These are phyloP conservation scores for Penicillium sp. DNA, from an alignment of 2,329 filamentous ascomycete species.

Conservation along the genomic window DNA sequence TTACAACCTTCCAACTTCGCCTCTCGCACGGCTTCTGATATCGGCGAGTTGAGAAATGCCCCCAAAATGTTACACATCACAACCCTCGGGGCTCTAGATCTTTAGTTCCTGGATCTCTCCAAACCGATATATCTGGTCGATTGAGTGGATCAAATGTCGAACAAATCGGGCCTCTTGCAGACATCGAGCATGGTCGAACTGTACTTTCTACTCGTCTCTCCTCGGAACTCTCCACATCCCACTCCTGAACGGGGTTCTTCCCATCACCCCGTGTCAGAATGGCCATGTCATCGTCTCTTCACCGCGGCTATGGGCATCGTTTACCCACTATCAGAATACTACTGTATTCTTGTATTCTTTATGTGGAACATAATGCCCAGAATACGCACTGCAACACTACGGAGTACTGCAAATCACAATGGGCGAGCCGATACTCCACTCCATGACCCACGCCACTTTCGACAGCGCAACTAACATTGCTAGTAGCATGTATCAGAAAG, in stretches of 20 bases:
- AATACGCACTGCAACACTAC: neutral
- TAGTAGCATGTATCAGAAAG: constrained; percentile 1
- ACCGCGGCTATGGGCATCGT: neutral
- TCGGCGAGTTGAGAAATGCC: neutral
- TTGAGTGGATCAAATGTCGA: constrained; percentile 9
- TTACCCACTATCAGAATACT: neutral
- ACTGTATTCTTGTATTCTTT: neutral
- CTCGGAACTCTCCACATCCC: constrained; percentile 16
- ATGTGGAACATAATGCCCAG: neutral
- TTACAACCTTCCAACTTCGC: neutral
- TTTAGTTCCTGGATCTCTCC: constrained; percentile 19
- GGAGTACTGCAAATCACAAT: neutral
- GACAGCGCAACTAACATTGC: neutral
- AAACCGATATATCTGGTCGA: constrained; percentile 22
- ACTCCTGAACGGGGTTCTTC: constrained; percentile 5
- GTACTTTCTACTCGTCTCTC: neutral
- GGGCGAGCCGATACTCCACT: neutral
- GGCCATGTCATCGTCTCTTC: constrained; percentile 10
- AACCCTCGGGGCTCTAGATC: constrained; percentile 12
- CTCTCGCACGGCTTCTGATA: constrained; percentile 16
- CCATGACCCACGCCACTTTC: neutral
- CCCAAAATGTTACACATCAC: constrained; percentile 28
- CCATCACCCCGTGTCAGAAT: constrained; percentile 9
- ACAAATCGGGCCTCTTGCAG: constrained; percentile 1
- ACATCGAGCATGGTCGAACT: neutral